Evolutionary conservation across 192 early-diverging fungal species (phyloP), one percentile per base, ranked within the genome.

Genomic region (Entrophospora sp.): DNA sequence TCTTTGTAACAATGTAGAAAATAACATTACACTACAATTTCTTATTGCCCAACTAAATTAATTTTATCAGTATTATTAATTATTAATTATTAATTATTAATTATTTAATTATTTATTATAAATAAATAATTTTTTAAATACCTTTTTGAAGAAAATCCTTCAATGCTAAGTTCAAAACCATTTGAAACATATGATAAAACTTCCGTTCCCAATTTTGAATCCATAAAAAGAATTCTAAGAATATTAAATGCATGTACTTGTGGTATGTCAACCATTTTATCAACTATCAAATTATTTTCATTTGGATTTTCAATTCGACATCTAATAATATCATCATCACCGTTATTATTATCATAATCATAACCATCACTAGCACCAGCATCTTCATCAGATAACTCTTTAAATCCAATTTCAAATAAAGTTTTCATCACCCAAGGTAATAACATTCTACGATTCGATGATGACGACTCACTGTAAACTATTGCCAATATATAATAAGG

Each of bases 221-320:
- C 92, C 75, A 85, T 84, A 42, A 97, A 83, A 42, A 97, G 79
- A 1, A 80, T 80, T 38, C 92, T 82, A 60, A 96, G 71, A 61
- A 96, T 89, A 64, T 96, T 97, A 72, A 88, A 89, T 9, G 92
- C 90, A 70, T 97, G 95, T 2, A 97, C 93, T 71, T 96, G 93
- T 4, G 91, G 91, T 46, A 93, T 72, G 72, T 96, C 92, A 16
- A 88, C 79, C 1, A 81, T 82, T 38, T 88, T 79, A 51, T 93
- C 78, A 7, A 75, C 76, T 60, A 76, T 81, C 0, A 53, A 45
- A 31, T 73, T 70, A 4, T 73, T 64, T 30, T n/a, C n/a, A n/a
- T n/a, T n/a, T n/a, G n/a, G n/a, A n/a, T n/a, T n/a, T n/a, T n/a
- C n/a, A n/a, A n/a, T n/a, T n/a, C n/a, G n/a, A n/a, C n/a, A n/a